Base-by-base conservation (phyloP, 352 stramenopile species). In the Phytophthora tubulina region DNA sequence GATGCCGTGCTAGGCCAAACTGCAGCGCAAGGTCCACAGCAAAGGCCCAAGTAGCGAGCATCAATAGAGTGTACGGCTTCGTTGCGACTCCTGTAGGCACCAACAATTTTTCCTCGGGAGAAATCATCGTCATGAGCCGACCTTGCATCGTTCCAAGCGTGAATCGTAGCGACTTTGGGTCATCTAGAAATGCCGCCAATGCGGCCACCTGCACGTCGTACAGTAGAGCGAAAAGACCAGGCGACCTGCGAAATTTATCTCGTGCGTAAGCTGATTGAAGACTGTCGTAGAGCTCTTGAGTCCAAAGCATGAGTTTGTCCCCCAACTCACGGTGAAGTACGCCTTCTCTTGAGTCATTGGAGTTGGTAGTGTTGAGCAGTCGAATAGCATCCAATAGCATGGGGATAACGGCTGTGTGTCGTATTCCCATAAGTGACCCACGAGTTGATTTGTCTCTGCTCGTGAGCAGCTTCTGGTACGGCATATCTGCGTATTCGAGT, bases 121-220 rank as follows among this genome's bases (percentile, higher is more conserved):
- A 81, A 32, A 87, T 54, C 79, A 87, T 87, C 13, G 78, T 75
- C 35, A 84, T 52, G 5, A 86, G 50, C 14, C 79, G 76, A 0
- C 79, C 77, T 41, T 88, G 79, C 53, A 85, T 79, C 8, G 82
- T 89, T 46, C 78, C 78, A 7, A 85, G 49, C 9, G 73, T 84
- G 32, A 67, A 88, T 5, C 80, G 79, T 32, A 76, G 66, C 14
- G 44, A 33, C 8, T 74, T 66, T 42, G 78, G 73, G 14, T 88
- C 61, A 67, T 86, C 63, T n/a, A 85, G n/a, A 62, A 84, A 86
- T 13, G 78, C 75, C 2, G 79, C 75, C 30, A 89, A 69, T 8
- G 66, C 52, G 5, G 73, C 82, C 21, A 86, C 56, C 35, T 88
- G 78, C 17, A 86, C 36, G 30, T 89, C 82, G 48, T 89, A 89